Percentiles rank a stretch among this genome's conserved stretches.
Evolutionary conservation across 2,329 filamentous ascomycete genomes (phyloP).

Genomic region (Sphaerulina musiva): DNA sequence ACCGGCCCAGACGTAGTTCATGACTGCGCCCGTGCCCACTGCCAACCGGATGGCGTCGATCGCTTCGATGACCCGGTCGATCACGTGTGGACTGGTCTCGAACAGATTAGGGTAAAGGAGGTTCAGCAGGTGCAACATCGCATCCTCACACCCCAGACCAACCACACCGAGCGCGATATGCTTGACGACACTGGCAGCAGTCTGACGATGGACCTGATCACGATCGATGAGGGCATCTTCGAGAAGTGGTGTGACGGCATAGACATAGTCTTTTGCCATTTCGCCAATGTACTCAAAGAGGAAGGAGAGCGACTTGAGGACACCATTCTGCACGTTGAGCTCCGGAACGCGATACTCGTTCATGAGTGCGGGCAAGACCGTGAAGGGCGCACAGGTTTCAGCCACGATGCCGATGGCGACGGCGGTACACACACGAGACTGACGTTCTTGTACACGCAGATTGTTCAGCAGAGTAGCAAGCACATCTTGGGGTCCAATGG

Average conservation of each 20-base stretch:
- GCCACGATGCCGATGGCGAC: slow-evolving; percentile 98
- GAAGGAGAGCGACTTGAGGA: slow-evolving; percentile 93
- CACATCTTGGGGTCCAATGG: slow-evolving; percentile 95
- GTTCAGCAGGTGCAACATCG: slow-evolving; percentile 96
- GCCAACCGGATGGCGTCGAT: slow-evolving; percentile 94
- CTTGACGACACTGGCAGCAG: slow-evolving; percentile 92
- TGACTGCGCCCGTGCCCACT: slow-evolving; percentile 80
- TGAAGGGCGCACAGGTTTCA: slow-evolving; percentile 96
- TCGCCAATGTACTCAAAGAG: slow-evolving; percentile 99
- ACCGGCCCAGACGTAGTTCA: slow-evolving; percentile 98
- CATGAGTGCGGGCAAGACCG: slow-evolving; percentile 96
- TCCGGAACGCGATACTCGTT: slow-evolving; percentile 98
- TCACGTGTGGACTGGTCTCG: slow-evolving; percentile 96
- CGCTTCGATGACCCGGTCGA: slow-evolving; percentile 94
- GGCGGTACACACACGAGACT: slow-evolving; percentile 95
- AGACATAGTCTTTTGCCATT: slow-evolving; percentile 98
- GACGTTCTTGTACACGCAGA: slow-evolving; percentile 90
- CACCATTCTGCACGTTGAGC: slow-evolving; percentile 97
- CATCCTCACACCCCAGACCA: slow-evolving; percentile 92
- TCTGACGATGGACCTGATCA: slow-evolving; percentile 96
- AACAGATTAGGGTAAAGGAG: slow-evolving; percentile 94
- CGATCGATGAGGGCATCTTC: slow-evolving; percentile 97
- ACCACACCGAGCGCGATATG: slow-evolving; percentile 97
- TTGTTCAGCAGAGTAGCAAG: slow-evolving; percentile 94
- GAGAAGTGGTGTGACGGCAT: slow-evolving; percentile 88